phyloP scores from a whole-genome alignment of 768 basidiomycete species.

The Pulveroboletus sp. region DNA sequence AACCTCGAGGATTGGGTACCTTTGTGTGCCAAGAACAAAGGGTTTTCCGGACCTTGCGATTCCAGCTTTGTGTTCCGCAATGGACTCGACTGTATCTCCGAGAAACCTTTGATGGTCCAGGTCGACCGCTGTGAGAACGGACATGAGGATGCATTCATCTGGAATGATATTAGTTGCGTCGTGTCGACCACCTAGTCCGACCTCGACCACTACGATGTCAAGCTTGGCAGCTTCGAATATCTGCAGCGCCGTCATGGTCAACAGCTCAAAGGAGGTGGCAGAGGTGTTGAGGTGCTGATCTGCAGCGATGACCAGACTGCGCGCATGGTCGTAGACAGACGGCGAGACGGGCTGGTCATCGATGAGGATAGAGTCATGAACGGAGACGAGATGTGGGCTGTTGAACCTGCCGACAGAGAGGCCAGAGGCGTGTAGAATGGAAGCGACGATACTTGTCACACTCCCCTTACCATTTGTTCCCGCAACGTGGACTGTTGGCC shows the following conservation, averaged over 20 bases:
- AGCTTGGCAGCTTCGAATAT: slow-evolving; percentile 67
- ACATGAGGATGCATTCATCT: slow-evolving; percentile 60
- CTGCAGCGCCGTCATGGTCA: slow-evolving; percentile 75
- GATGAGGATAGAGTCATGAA: slow-evolving; percentile 73
- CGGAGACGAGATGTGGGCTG: slow-evolving; percentile 81
- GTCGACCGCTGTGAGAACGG: slow-evolving; percentile 83
- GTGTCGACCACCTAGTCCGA: slow-evolving; percentile 87
- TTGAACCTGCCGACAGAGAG: slow-evolving; percentile 81
- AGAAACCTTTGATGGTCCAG: slow-evolving; percentile 92
- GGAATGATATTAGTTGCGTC: slow-evolving; percentile 94
- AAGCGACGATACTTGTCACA: slow-evolving; percentile 76
- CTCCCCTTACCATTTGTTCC: slow-evolving; percentile 99
- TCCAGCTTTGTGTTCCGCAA: slow-evolving; percentile 78
- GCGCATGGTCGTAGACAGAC: slow-evolving; percentile 43
- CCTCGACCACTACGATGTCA: slow-evolving; percentile 85
- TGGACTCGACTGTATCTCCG: slow-evolving; percentile 67
- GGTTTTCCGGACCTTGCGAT: slow-evolving; percentile 63
- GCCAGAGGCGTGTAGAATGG: slow-evolving; percentile 56
- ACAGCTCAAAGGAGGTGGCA: slow-evolving; percentile 76
- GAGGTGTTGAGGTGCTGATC: slow-evolving; percentile 40
- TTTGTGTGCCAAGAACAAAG: slow-evolving; percentile 66
- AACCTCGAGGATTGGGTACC: slow-evolving; percentile 42
- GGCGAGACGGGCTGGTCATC: slow-evolving; percentile 49
- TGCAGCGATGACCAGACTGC: slow-evolving; percentile 44
- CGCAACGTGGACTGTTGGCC: slow-evolving; percentile 86